These are phyloP conservation scores for Solanum pennellii DNA, from an alignment of 257 asterid genomes.

Conservation along the genomic window DNA sequence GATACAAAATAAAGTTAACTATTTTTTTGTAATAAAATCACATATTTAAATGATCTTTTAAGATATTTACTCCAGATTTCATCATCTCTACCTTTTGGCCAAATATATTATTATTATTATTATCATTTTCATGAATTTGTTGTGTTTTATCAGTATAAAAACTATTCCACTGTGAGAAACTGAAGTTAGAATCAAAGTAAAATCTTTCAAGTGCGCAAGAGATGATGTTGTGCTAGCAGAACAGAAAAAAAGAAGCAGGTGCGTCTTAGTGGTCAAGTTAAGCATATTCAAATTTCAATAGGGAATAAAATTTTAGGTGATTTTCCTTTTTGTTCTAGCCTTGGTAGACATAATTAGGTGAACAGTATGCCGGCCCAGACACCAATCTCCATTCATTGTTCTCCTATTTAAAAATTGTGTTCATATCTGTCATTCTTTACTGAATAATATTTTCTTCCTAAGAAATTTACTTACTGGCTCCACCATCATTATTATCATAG, in stretches of 20 bases:
- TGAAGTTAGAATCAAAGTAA: neutral
- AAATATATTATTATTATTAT: neutral
- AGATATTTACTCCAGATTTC: neutral
- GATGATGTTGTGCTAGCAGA: neutral
- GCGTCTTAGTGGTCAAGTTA: neutral
- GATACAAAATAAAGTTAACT: too few relatives aligned
- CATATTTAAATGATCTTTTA: too few relatives aligned
- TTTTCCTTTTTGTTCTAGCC: neutral
- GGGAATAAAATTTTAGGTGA: neutral
- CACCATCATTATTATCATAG: neutral
- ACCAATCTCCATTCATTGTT: neutral
- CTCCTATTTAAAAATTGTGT: neutral
- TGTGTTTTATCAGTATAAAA: neutral
- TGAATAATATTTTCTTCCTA: neutral
- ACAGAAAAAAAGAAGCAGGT: neutral
- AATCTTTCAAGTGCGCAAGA: neutral
- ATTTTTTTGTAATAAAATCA: too few relatives aligned
- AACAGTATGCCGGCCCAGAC: too few relatives aligned
- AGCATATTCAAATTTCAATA: neutral
- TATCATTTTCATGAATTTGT: neutral
- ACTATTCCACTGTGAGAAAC: neutral
- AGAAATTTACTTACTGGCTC: neutral
- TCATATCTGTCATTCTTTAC: neutral
- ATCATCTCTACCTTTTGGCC: neutral
- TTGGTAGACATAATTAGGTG: neutral